These are phyloP conservation scores for Hansenula sp. DNA, from an alignment of 1,139 yeast species.

Conservation along the genomic window DNA sequence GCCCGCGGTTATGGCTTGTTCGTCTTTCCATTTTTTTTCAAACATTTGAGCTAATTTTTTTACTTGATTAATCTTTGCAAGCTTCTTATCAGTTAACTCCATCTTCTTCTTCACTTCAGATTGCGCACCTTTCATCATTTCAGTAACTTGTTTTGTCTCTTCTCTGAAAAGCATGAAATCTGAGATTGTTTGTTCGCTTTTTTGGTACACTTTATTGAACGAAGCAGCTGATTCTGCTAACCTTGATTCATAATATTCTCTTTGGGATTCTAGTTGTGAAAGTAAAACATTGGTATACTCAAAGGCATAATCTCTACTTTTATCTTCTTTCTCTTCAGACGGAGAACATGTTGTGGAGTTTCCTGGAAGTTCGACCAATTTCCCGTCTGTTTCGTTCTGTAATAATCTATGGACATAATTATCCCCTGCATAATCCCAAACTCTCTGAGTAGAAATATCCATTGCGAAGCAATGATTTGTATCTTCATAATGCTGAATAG, in stretches of 20 bases:
- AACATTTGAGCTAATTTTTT: conserved; percentile 23
- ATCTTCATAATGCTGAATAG: conserved; percentile 71
- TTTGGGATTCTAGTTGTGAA: conserved; percentile 83
- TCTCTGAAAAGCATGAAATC: conserved; percentile 22
- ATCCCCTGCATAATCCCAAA: conserved; percentile 96
- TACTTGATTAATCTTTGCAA: conserved; percentile 28
- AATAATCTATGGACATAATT: conserved; percentile 84
- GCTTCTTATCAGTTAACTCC: conserved; percentile 28
- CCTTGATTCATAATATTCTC: conserved; percentile 75
- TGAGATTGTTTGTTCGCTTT: conserved; percentile 30
- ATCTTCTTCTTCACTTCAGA: conserved; percentile 21
- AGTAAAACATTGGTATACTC: conserved; percentile 79
- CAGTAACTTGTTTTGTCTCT: conserved; percentile 15
- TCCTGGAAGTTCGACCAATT: conserved; percentile 63
- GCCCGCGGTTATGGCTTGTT: conserved; percentile 50
- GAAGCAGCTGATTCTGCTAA: conserved; percentile 38
- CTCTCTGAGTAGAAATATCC: conserved; percentile 82
- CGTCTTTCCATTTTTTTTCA: conserved; percentile 38
- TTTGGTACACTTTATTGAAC: background rate
- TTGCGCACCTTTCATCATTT: conserved; percentile 24
- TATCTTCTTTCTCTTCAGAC: conserved; percentile 23
- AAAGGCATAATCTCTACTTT: conserved; percentile 54
- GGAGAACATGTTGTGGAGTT: conserved; percentile 10
- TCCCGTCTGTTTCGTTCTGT: conserved; percentile 84
- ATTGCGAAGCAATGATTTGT: conserved; percentile 90